phyloP scores from a whole-genome alignment of 2,329 filamentous ascomycete species.

The Paramyrothecium sp. region DNA sequence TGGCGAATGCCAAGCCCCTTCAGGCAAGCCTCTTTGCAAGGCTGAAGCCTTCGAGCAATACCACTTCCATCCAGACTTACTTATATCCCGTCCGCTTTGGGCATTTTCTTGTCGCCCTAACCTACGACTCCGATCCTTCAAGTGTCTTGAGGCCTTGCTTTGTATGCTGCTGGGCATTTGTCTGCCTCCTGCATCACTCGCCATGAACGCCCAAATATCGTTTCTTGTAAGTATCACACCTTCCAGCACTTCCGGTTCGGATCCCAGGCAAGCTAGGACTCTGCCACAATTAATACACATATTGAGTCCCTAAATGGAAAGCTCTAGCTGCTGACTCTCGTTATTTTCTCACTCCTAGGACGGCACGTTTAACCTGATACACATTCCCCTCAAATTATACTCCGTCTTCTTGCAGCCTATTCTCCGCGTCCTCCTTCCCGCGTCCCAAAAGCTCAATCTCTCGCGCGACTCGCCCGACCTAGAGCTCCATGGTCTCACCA shows the following conservation, averaged over 20 bases:
- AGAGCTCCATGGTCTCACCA: conserved; percentile 44
- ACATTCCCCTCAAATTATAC: conserved; percentile 81
- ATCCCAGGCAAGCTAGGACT: background rate
- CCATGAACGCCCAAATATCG: conserved; percentile 57
- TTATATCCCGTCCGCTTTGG: too few species aligned
- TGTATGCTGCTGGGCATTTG: too few species aligned
- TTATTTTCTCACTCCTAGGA: conserved; percentile 59
- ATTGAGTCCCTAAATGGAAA: background rate
- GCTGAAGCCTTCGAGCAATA: background rate
- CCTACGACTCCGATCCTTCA: too few species aligned
- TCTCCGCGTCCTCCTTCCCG: conserved; percentile 77
- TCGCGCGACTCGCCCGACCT: conserved; percentile 31
- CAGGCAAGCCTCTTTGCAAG: background rate
- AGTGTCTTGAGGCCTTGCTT: too few species aligned
- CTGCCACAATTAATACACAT: background rate
- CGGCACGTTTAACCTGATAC: conserved; percentile 82
- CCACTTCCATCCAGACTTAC: background rate
- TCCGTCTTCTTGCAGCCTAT: conserved; percentile 81
- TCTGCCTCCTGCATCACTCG: conserved; percentile 12
- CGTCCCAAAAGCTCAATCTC: conserved; percentile 41
- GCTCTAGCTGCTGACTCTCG: background rate
- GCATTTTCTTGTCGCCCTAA: too few species aligned
- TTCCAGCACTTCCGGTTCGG: background rate
- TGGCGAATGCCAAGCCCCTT: background rate
- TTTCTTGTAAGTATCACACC: conserved; percentile 50